Evolutionary conservation across 371 early-diverging fungal species (phyloP).

Genomic region (Paraphysoderma sedebokerense): DNA sequence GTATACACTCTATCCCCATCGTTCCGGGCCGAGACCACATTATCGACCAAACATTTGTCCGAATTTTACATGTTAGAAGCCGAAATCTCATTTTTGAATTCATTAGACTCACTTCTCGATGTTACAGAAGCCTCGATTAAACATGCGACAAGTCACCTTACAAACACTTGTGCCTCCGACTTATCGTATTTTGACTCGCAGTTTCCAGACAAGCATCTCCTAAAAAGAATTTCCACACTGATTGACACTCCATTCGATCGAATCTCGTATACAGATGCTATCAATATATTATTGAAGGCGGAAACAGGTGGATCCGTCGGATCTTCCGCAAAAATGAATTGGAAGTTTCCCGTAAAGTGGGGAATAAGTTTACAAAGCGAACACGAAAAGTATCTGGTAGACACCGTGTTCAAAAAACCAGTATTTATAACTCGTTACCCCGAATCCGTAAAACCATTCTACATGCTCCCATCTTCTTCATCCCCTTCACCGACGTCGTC

Average conservation of each 20-base stretch:
- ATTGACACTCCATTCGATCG: constrained; percentile 39
- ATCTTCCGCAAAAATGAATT: constrained; percentile 11
- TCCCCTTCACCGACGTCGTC: constrained; percentile 7
- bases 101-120: constrained; percentile 13
- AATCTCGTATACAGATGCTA: constrained; percentile 68
- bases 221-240: no score
- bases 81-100: constrained; percentile 56
- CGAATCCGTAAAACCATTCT: constrained; percentile 64
- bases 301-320: constrained; percentile 11
- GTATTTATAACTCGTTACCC: constrained; percentile 90
- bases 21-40: constrained; percentile 75
- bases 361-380: constrained; percentile 65
- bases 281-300: constrained; percentile 39
- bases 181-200: no score
- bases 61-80: constrained; percentile 96
- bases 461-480: constrained; percentile 45
- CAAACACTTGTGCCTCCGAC: no score
- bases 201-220: no score
- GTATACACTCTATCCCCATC: constrained; percentile 77
- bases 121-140: constrained; percentile 22
- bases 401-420: constrained; percentile 39
- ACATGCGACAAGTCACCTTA: constrained; percentile 10
- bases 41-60: constrained; percentile 66
- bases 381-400: constrained; percentile 71
- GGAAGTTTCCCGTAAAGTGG: constrained; percentile 51